Evolutionary conservation across 148 eudicot genomes (phyloP).

Genomic region (Camellia granthamiana): DNA sequence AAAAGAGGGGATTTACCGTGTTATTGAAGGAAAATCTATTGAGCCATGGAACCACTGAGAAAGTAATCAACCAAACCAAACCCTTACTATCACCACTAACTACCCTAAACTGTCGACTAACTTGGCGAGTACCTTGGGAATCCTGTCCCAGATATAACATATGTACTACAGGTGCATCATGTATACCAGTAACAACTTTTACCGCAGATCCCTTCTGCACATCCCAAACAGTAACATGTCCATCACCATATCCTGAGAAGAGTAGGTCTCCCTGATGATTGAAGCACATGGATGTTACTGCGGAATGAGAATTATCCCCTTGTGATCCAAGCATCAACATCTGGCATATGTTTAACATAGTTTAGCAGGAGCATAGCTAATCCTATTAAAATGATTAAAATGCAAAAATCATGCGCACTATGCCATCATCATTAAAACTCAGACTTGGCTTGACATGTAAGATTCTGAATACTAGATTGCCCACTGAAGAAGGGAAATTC

Average conservation of each 20-base stretch:
- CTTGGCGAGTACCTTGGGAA: constrained; percentile 63
- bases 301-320: constrained; percentile 68
- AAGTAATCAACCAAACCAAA: constrained; percentile 56
- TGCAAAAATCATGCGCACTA: background rate
- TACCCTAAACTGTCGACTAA: constrained; percentile 59
- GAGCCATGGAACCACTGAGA: constrained; percentile 55
- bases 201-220: constrained; percentile 58
- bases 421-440: background rate
- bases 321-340: constrained; percentile 70
- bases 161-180: constrained; percentile 80
- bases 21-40: constrained; percentile 55
- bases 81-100: constrained; percentile 93
- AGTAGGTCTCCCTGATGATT: constrained; percentile 85
- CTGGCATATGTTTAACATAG: constrained; percentile 35
- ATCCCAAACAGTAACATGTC: constrained; percentile 80
- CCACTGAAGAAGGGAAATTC: background rate
- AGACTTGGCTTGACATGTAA: background rate
- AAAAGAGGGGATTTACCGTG: constrained; percentile 36
- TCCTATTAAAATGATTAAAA: background rate
- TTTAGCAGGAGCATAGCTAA: constrained; percentile 14
- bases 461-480: background rate
- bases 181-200: constrained; percentile 67
- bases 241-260: constrained; percentile 90
- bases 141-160: constrained; percentile 78
- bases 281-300: constrained; percentile 89